These are phyloP conservation scores for Symbiodinium natans DNA, from an alignment of 73 alveolate species.

Conservation along the genomic window DNA sequence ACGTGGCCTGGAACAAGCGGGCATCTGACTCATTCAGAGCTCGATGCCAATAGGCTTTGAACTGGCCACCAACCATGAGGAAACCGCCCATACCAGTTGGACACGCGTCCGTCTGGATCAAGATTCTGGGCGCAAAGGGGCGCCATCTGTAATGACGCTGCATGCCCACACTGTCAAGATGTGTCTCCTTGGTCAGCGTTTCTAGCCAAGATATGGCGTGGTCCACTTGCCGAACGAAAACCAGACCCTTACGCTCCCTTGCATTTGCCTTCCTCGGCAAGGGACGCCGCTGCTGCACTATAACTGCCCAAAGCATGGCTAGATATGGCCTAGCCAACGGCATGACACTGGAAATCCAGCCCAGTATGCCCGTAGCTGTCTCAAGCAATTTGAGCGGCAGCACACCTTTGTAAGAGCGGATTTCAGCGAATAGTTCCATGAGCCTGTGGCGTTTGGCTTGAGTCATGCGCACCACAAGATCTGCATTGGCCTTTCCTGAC, in stretches of 20 bases:
- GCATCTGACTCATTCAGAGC: too few relatives aligned
- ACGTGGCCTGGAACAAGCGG: too few relatives aligned
- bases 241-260: neutral
- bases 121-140: neutral
- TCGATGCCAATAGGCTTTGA: constrained; percentile 17
- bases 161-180: neutral
- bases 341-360: neutral
- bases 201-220: neutral
- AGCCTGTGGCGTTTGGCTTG: neutral
- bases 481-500: neutral
- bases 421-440: neutral
- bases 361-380: constrained; percentile 2
- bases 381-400: constrained; percentile 10
- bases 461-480: neutral
- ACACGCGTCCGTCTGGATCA: constrained; percentile 59
- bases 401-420: neutral
- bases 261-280: neutral
- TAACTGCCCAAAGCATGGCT: constrained; percentile 48
- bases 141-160: neutral
- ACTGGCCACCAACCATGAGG: neutral
- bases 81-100: constrained; percentile 27
- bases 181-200: neutral
- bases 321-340: constrained; percentile 15
- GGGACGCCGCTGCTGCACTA: neutral
- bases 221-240: neutral